Percentiles rank a stretch among this genome's conserved stretches.
phyloP scores from a whole-genome alignment of 768 basidiomycete species.

The Russula sp. region DNA sequence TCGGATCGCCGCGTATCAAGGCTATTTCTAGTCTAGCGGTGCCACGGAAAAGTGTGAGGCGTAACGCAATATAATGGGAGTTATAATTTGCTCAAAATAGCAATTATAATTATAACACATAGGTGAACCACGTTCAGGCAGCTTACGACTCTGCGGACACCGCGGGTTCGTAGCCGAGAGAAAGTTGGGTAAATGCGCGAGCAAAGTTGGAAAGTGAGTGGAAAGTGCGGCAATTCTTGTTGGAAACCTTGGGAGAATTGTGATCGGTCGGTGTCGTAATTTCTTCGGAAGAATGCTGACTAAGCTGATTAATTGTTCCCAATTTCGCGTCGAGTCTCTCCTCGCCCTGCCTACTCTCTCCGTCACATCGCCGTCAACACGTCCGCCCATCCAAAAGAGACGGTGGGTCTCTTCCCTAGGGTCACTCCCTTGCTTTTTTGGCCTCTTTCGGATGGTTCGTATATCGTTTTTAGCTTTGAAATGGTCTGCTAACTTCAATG shows the following conservation, averaged over 20 bases:
- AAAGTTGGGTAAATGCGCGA: too few relatives aligned
- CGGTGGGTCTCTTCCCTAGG: neutral
- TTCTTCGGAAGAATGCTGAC: neutral
- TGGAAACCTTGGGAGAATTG: neutral
- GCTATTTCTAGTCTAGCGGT: too few relatives aligned
- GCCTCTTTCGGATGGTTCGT: slow-evolving; percentile 4
- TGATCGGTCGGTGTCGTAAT: neutral
- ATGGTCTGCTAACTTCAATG: neutral
- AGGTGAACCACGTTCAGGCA: too few relatives aligned
- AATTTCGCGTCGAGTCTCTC: neutral
- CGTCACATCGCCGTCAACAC: slow-evolving; percentile 8
- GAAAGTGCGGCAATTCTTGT: too few relatives aligned
- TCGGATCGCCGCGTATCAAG: too few relatives aligned
- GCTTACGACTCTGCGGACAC: neutral
- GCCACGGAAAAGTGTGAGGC: too few relatives aligned
- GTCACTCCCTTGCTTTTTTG: neutral
- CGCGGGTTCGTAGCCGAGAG: neutral
- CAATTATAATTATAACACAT: too few relatives aligned
- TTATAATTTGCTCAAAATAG: too few relatives aligned
- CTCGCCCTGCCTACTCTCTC: too few relatives aligned
- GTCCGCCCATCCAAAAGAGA: neutral
- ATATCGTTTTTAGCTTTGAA: neutral
- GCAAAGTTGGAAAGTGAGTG: too few relatives aligned
- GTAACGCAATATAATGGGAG: too few relatives aligned
- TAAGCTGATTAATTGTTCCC: neutral